phyloP scores from a whole-genome alignment of 2,329 filamentous ascomycete species.

The Helotiales sp. region DNA sequence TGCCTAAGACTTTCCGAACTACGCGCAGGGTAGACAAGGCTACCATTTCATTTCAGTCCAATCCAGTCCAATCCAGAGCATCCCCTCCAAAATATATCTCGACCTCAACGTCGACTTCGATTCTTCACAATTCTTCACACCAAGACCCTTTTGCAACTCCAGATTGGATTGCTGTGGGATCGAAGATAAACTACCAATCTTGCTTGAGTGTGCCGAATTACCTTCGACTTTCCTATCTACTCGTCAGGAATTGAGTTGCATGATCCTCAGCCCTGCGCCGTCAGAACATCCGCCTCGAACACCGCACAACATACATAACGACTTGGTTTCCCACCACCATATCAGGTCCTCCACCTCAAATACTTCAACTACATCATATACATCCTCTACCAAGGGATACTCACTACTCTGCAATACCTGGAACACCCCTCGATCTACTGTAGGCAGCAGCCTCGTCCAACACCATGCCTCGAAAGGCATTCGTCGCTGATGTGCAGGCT shows the following conservation, averaged over 20 bases:
- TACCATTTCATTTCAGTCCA: background rate
- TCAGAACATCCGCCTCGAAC: background rate
- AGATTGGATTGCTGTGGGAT: background rate
- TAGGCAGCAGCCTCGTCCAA: constrained; percentile 9
- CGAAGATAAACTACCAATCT: background rate
- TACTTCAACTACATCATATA: background rate
- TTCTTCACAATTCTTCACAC: background rate
- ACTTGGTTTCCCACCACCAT: background rate
- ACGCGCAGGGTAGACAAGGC: constrained; percentile 4
- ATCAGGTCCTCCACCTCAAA: background rate
- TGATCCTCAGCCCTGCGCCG: constrained; percentile 4
- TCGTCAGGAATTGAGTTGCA: no score
- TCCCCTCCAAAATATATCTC: background rate
- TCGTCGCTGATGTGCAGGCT: constrained; percentile 61
- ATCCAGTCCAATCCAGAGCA: background rate
- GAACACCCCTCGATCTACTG: background rate
- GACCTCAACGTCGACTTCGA: background rate
- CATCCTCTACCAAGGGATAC: background rate
- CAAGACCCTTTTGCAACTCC: background rate
- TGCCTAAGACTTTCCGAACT: background rate
- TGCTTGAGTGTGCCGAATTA: background rate
- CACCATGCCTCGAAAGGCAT: constrained; percentile 69
- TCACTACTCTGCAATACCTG: background rate
- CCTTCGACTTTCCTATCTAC: background rate
- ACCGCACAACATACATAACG: background rate